Conservation (phyloP, 208 protist species). For the Trypanosoma conorhini region DNA sequence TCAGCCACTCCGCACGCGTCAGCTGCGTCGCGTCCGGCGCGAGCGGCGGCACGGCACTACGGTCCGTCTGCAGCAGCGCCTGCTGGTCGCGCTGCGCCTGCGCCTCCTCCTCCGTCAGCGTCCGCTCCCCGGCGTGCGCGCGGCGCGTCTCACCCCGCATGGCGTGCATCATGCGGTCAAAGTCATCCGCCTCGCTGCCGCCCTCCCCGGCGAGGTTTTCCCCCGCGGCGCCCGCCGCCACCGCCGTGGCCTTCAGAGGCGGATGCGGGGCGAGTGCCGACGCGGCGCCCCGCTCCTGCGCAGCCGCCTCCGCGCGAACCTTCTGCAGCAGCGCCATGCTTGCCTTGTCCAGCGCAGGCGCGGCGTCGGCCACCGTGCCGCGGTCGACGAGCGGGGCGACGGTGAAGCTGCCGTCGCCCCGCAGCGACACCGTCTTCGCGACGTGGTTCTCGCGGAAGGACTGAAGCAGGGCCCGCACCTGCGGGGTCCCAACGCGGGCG, state of each 20-base stretch:
- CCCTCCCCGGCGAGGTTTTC: background rate
- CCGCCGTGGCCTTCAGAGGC: background rate
- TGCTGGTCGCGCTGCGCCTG: conserved; percentile 36
- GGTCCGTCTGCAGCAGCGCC: conserved; percentile 53
- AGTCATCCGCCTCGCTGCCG: conserved; percentile 47
- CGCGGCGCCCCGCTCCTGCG: background rate
- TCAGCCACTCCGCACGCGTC: conserved; percentile 73
- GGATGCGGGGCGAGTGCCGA: background rate
- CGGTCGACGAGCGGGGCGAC: conserved; percentile 26
- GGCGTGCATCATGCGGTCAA: conserved; percentile 66
- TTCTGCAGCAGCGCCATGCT: conserved; percentile 25
- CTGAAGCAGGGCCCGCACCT: conserved; percentile 58
- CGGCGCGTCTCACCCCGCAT: conserved; percentile 65
- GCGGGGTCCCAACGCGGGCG: conserved; percentile 45
- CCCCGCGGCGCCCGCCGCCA: background rate
- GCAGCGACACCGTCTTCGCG: conserved; percentile 53
- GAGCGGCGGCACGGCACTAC: conserved; percentile 48
- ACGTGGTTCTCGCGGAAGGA: conserved; percentile 31
- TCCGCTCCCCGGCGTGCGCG: conserved; percentile 64
- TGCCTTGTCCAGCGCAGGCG: conserved; percentile 18
- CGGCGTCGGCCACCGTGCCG: background rate
- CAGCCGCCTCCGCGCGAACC: conserved; percentile 13
- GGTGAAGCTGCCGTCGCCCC: conserved; percentile 40
- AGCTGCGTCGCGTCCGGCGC: conserved; percentile 48
- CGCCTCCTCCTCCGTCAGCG: conserved; percentile 63